Evolutionary conservation across 2,329 filamentous ascomycete species (phyloP).

Genomic region (Penicillium fuscoglaucum): DNA sequence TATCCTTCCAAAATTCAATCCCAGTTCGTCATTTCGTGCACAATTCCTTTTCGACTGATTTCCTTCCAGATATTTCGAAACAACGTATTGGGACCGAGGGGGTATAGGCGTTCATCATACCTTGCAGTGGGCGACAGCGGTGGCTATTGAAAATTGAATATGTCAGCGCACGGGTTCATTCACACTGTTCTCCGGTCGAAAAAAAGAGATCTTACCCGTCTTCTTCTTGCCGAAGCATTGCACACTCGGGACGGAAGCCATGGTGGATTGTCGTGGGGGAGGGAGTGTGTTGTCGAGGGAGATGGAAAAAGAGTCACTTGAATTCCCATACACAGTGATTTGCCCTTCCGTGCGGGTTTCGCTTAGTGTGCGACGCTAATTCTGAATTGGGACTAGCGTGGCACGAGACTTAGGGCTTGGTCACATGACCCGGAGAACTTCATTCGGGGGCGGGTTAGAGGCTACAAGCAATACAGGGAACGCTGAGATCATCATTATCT

Average conservation of each 20-base stretch:
- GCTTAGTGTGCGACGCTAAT: slow-evolving; percentile 41
- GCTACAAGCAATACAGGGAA: slow-evolving; percentile 6
- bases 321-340: slow-evolving; percentile 32
- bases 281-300: slow-evolving; percentile 43
- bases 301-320: slow-evolving; percentile 33
- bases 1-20: slow-evolving; percentile 12
- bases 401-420: slow-evolving; percentile 27
- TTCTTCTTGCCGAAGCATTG: slow-evolving; percentile 99
- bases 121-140: slow-evolving; percentile 90
- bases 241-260: slow-evolving; percentile 77
- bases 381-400: slow-evolving; percentile 25
- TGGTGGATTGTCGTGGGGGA: slow-evolving; percentile 54
- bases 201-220: slow-evolving; percentile 54
- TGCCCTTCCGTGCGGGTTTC: slow-evolving; percentile 44
- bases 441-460: slow-evolving; percentile 4
- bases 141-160: slow-evolving; percentile 55
- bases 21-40: slow-evolving; percentile 10
- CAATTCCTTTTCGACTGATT: slow-evolving; percentile 10
- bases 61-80: slow-evolving; percentile 17
- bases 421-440: slow-evolving; percentile 32
- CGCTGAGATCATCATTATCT: slow-evolving; percentile 11
- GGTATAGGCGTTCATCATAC: slow-evolving; percentile 50
- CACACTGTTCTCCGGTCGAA: slow-evolving; percentile 2
- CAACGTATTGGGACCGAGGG: slow-evolving; percentile 20
- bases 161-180: slow-evolving; percentile 32